Conservation (phyloP, 192 early-diverging fungal species). For the Spinellus fusiger region DNA sequence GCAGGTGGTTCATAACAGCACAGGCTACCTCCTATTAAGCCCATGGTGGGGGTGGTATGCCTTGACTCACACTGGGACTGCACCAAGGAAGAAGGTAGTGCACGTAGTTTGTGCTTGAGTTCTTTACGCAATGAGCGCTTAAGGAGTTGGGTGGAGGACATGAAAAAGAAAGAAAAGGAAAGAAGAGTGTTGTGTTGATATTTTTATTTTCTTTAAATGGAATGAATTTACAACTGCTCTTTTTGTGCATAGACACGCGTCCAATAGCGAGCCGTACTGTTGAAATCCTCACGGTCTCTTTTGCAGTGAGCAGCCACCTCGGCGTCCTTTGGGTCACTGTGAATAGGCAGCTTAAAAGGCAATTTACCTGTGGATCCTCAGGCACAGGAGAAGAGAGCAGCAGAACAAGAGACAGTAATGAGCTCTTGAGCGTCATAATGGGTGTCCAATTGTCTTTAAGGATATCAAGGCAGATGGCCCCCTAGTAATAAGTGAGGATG, state of each 20-base stretch:
- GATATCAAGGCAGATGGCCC: slow-evolving; percentile 43
- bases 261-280: no score
- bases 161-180: no score
- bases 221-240: no score
- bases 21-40: slow-evolving; percentile 4
- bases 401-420: slow-evolving; percentile 42
- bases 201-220: no score
- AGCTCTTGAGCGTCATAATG: slow-evolving; percentile 51
- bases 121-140: background rate
- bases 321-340: no score
- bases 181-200: no score
- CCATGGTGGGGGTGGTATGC: background rate
- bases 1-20: slow-evolving; percentile 22
- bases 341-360: no score
- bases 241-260: no score
- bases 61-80: background rate
- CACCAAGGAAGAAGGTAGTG: background rate
- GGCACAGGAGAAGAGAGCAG: slow-evolving; percentile 46
- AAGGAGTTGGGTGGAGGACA: background rate
- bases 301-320: no score
- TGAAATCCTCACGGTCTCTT: no score
- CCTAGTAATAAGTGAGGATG: background rate
- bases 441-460: slow-evolving; percentile 78
- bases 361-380: slow-evolving; percentile 43
- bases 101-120: background rate